Evolutionary conservation across 148 eudicot species (phyloP).

Genomic region (Diospyros lotus): DNA sequence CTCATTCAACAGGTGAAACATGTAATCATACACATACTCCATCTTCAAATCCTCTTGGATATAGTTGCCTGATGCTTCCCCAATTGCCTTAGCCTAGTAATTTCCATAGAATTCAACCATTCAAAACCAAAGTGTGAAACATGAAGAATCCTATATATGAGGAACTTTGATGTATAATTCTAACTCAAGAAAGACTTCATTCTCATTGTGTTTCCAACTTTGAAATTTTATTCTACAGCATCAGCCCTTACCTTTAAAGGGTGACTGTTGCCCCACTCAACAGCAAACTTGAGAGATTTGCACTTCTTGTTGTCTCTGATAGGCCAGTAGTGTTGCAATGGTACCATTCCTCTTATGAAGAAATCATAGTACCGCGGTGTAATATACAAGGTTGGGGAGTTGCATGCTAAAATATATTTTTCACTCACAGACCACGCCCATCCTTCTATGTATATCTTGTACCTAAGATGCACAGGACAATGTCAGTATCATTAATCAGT

Average conservation of each 20-base stretch:
- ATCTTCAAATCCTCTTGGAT: slow-evolving; percentile 44
- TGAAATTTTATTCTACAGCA: too few relatives aligned
- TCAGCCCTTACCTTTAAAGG: slow-evolving; percentile 28
- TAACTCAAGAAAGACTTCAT: too few relatives aligned
- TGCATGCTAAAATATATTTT: slow-evolving; percentile 57
- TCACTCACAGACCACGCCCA: slow-evolving; percentile 77
- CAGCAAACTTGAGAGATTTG: slow-evolving; percentile 56
- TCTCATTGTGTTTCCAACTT: too few relatives aligned
- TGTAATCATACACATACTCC: slow-evolving; percentile 51
- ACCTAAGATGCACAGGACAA: slow-evolving; percentile 18
- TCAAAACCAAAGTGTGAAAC: too few relatives aligned
- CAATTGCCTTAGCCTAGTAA: slow-evolving; percentile 37
- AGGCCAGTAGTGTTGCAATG: slow-evolving; percentile 57
- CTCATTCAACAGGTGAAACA: slow-evolving; percentile 53
- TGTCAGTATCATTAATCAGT: not conserved
- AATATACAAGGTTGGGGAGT: slow-evolving; percentile 49
- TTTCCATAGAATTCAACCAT: not conserved
- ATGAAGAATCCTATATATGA: not conserved
- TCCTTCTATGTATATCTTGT: slow-evolving; percentile 64
- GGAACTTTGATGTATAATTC: too few relatives aligned
- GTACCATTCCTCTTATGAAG: slow-evolving; percentile 42
- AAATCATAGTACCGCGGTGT: slow-evolving; percentile 39
- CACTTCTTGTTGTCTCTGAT: slow-evolving; percentile 37
- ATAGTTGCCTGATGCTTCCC: slow-evolving; percentile 33
- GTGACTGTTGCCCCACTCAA: slow-evolving; percentile 65